phyloP scores from a whole-genome alignment of 805 yeast species.

The Blastobotrys parvus region DNA sequence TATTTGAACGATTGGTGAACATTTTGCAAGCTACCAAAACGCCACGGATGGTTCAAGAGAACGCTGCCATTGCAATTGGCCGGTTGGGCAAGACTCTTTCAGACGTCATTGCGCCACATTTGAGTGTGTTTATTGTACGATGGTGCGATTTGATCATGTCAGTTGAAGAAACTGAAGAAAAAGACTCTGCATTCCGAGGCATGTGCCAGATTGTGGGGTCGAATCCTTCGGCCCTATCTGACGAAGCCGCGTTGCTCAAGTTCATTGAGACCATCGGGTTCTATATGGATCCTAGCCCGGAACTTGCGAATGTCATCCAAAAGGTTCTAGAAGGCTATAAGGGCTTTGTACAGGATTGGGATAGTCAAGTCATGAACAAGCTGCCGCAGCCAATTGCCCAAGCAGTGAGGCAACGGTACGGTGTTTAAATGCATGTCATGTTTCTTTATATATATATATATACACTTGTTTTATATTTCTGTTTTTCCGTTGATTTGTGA shows the following conservation, averaged over 20 bases:
- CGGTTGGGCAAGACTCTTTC: constrained; percentile 65
- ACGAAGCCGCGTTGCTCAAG: constrained; percentile 39
- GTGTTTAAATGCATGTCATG: constrained; percentile 9
- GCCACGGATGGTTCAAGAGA: constrained; percentile 65
- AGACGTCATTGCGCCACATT: constrained; percentile 47
- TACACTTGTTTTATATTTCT: no score
- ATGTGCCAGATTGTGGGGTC: constrained; percentile 58
- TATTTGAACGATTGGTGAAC: constrained; percentile 50
- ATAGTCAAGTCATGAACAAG: constrained; percentile 15
- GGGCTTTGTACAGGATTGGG: constrained; percentile 20
- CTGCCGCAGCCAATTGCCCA: constrained; percentile 18
- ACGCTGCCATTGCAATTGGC: constrained; percentile 84
- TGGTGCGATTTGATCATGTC: constrained; percentile 69
- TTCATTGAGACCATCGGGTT: constrained; percentile 50
- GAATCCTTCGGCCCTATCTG: constrained; percentile 60
- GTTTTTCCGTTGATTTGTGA: no score
- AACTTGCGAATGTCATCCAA: constrained; percentile 16
- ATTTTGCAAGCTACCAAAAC: constrained; percentile 40
- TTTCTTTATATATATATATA: neutral
- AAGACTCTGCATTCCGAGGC: constrained; percentile 79
- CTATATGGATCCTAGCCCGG: constrained; percentile 19
- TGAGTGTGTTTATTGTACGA: constrained; percentile 47
- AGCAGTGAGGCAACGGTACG: constrained; percentile 13
- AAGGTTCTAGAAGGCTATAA: constrained; percentile 24
- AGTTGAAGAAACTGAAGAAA: constrained; percentile 75